These are phyloP conservation scores for Ammopiptanthus mongolicus DNA, from an alignment of 306 rosid species.

Conservation along the genomic window DNA sequence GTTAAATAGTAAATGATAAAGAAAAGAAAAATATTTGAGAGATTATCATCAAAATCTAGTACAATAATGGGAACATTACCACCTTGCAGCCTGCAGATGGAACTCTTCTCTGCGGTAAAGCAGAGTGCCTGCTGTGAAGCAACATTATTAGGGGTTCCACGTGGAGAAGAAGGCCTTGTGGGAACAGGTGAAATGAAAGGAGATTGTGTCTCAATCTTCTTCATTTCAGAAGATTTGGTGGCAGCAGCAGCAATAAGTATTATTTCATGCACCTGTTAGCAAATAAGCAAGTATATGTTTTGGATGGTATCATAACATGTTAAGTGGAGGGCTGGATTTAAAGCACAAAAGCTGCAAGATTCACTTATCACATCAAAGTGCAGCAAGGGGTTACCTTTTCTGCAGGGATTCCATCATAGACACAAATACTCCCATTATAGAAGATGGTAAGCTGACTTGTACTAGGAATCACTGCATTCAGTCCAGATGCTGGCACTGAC, in stretches of 20 bases:
- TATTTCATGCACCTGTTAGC: constrained; percentile 51
- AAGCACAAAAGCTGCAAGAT: not conserved
- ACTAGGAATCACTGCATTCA: constrained; percentile 22
- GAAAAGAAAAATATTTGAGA: not conserved
- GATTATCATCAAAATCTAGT: not conserved
- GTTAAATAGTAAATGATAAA: not conserved
- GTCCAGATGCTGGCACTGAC: constrained; percentile 31
- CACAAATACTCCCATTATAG: constrained; percentile 49
- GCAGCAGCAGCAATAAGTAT: constrained; percentile 49
- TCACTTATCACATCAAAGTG: not conserved
- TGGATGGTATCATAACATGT: not conserved
- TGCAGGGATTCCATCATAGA: constrained; percentile 59
- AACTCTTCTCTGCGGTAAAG: constrained; percentile 37
- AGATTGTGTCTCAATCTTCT: constrained; percentile 31
- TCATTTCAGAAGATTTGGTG: constrained; percentile 41
- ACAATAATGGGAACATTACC: constrained; percentile 13
- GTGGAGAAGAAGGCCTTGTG: constrained; percentile 45
- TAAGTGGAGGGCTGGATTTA: not conserved
- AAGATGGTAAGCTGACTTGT: constrained; percentile 53
- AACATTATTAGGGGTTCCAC: constrained; percentile 26
- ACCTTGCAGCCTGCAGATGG: constrained; percentile 58
- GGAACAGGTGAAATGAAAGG: constrained; percentile 37
- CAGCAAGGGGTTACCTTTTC: constrained; percentile 46
- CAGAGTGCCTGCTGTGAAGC: constrained; percentile 37
- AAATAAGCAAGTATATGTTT: not conserved